Evolutionary conservation across 306 rosid species (phyloP).

Genomic region (Cucurbita moschata): DNA sequence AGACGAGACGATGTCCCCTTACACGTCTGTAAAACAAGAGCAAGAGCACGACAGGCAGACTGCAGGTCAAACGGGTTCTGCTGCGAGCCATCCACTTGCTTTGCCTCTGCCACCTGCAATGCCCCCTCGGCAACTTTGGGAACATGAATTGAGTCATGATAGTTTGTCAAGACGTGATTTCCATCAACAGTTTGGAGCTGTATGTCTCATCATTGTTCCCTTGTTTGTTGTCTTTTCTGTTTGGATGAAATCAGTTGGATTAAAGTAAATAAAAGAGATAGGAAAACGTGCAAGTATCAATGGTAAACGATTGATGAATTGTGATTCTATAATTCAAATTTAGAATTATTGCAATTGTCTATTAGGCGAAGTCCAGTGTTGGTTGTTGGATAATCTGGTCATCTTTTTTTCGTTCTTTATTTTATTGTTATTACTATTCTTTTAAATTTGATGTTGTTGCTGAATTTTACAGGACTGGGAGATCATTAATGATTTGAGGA

Average conservation of each 20-base stretch:
- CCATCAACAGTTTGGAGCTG: slow-evolving; percentile 61
- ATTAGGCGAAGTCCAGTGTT: neutral
- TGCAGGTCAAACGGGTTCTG: slow-evolving; percentile 25
- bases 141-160: slow-evolving; percentile 44
- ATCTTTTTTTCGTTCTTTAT: neutral
- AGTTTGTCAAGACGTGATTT: slow-evolving; percentile 53
- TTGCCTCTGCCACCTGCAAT: slow-evolving; percentile 42
- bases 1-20: slow-evolving; percentile 41
- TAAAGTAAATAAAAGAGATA: neutral
- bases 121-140: slow-evolving; percentile 56
- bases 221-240: neutral
- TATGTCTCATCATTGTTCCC: slow-evolving; percentile 23
- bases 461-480: slow-evolving; percentile 64
- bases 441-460: neutral
- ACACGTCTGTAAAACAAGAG: slow-evolving; percentile 40
- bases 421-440: neutral
- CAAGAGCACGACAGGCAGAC: slow-evolving; percentile 38
- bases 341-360: neutral
- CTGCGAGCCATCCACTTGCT: slow-evolving; percentile 26
- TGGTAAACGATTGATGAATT: neutral
- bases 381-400: neutral
- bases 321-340: neutral
- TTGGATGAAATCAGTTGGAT: neutral
- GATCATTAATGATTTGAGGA: slow-evolving; percentile 67
- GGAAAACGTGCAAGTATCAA: neutral